A percentile compares a stretch with the other conserved stretches of the same genome.
phyloP scores from a whole-genome alignment of 139 green algal species.

The Chlamydomonas schloesseri region DNA sequence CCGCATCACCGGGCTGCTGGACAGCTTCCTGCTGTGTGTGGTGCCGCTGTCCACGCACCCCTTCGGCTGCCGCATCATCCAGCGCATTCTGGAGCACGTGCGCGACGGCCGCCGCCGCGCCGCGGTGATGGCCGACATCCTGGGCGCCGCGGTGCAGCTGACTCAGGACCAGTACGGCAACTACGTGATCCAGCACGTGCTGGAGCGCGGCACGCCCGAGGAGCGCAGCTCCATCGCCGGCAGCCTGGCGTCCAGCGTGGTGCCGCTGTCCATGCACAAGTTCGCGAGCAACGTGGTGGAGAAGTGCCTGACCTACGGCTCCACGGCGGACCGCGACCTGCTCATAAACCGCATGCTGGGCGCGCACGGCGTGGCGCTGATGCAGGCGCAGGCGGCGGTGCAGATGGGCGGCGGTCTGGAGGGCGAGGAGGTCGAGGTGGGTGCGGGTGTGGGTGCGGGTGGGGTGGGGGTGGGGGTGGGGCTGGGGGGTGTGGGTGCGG shows the following conservation, averaged over 20 bases:
- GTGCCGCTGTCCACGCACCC: conserved; percentile 84
- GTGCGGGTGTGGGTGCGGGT: no score
- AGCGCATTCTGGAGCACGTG: conserved; percentile 95
- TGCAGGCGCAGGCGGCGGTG: conserved; percentile 11
- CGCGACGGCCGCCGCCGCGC: conserved; percentile 48
- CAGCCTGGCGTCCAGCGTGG: conserved; percentile 71
- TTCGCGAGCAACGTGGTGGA: conserved; percentile 97
- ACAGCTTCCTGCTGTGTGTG: conserved; percentile 80
- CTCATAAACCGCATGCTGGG: conserved; percentile 81
- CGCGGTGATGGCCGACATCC: conserved; percentile 57
- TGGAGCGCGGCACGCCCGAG: conserved; percentile 66
- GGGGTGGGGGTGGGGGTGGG: no score
- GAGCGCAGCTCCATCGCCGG: conserved; percentile 64
- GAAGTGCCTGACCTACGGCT: conserved; percentile 85
- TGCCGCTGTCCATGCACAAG: conserved; percentile 89
- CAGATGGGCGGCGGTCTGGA: conserved; percentile 35
- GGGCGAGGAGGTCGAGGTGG: conserved; percentile 50
- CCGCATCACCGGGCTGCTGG: conserved; percentile 71
- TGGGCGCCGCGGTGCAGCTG: conserved; percentile 58
- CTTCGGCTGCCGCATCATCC: conserved; percentile 96
- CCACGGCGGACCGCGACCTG: conserved; percentile 65
- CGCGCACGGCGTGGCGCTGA: conserved; percentile 9
- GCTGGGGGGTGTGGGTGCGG: no score
- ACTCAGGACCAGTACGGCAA: conserved; percentile 94
- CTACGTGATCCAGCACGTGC: conserved; percentile 94